Evolutionary conservation across 2,329 filamentous ascomycete species (phyloP).

Genomic region (Neofusicoccum cordaticola): DNA sequence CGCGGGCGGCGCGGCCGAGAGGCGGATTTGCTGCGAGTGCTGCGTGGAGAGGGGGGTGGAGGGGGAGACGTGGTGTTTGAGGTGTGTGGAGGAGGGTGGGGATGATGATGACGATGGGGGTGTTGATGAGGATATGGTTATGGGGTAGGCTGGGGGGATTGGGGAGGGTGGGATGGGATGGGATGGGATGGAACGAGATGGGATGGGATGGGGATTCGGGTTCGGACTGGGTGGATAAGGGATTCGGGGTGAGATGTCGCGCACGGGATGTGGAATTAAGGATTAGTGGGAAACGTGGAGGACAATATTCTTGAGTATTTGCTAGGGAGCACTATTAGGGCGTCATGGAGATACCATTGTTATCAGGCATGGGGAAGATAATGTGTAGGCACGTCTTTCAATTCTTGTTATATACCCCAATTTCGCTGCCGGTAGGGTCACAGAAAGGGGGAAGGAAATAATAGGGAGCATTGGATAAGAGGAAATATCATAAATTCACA

Average conservation of each 20-base stretch:
- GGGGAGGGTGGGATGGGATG: background rate
- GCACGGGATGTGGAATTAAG: background rate
- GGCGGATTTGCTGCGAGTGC: conserved; percentile 64
- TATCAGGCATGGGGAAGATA: background rate
- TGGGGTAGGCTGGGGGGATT: background rate
- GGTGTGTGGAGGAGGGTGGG: conserved; percentile 47
- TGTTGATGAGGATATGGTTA: background rate
- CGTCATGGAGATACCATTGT: background rate
- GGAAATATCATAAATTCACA: background rate
- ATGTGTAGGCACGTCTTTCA: background rate
- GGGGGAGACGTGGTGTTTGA: conserved; percentile 65
- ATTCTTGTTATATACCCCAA: background rate
- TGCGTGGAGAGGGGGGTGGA: conserved; percentile 64
- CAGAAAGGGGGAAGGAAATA: background rate
- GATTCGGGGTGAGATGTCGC: background rate
- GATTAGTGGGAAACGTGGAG: background rate
- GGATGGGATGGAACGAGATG: background rate
- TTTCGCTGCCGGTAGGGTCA: background rate
- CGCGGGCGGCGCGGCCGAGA: conserved; percentile 21
- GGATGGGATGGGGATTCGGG: too few relatives aligned
- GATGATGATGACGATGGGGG: background rate
- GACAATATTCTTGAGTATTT: background rate
- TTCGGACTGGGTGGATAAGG: too few relatives aligned
- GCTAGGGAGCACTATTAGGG: background rate
- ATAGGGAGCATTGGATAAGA: too few relatives aligned